Conservation (phyloP, 2,329 filamentous ascomycete genomes). For the Metarhizium brunneum region DNA sequence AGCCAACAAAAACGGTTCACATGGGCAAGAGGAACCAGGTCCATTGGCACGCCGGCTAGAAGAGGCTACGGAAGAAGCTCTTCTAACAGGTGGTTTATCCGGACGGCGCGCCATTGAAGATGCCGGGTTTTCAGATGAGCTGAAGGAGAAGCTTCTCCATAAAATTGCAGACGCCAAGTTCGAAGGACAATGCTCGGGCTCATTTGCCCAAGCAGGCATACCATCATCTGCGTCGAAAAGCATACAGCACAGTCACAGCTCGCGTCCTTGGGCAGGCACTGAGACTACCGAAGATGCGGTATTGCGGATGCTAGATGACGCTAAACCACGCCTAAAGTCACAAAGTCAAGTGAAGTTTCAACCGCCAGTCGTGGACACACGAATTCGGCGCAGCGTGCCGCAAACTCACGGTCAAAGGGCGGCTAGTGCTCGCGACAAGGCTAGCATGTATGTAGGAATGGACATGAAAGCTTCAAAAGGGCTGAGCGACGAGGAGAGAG, state of each 20-base stretch:
- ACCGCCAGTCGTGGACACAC: slow-evolving; percentile 42
- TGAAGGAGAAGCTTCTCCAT: slow-evolving; percentile 48
- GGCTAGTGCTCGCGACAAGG: slow-evolving; percentile 48
- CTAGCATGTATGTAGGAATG: slow-evolving; percentile 39
- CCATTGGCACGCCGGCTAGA: slow-evolving; percentile 48
- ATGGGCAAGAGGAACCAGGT: slow-evolving; percentile 20
- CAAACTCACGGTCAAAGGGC: slow-evolving; percentile 36
- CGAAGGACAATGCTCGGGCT: slow-evolving; percentile 36
- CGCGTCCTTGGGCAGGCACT: slow-evolving; percentile 66
- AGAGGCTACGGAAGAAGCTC: slow-evolving; percentile 54
- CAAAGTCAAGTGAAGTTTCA: slow-evolving; percentile 36
- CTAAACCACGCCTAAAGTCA: slow-evolving; percentile 57
- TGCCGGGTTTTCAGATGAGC: slow-evolving; percentile 53
- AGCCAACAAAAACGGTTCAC: background rate
- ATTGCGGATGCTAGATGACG: slow-evolving; percentile 76
- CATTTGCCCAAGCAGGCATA: slow-evolving; percentile 39
- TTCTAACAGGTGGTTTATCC: slow-evolving; percentile 48
- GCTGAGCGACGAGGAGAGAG: slow-evolving; percentile 62
- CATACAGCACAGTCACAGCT: slow-evolving; percentile 57
- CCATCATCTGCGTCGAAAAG: slow-evolving; percentile 41
- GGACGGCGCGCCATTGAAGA: slow-evolving; percentile 52
- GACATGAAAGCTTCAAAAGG: slow-evolving; percentile 38
- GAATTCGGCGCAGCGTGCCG: slow-evolving; percentile 30
- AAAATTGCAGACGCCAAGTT: slow-evolving; percentile 49
- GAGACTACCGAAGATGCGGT: slow-evolving; percentile 68